These are phyloP conservation scores for Stagonosporopsis vannaccii DNA, from an alignment of 2,329 filamentous ascomycete genomes.

Conservation along the genomic window DNA sequence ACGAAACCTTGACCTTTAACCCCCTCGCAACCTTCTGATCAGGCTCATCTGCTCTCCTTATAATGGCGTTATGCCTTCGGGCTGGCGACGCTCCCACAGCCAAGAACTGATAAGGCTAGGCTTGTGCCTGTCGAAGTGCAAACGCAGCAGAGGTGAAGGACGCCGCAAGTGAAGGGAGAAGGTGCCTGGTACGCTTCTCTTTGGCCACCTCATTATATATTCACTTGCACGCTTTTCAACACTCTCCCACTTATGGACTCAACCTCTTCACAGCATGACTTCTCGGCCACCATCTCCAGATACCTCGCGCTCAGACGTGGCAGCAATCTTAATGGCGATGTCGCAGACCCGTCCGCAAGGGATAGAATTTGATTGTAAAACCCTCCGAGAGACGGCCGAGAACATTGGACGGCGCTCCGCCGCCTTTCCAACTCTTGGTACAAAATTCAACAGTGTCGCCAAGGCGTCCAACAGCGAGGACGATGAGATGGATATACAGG, in stretches of 20 bases:
- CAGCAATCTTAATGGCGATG: not conserved
- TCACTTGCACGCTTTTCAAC: not conserved
- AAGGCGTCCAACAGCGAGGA: constrained; percentile 11
- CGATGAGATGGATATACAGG: not conserved
- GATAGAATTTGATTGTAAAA: not conserved
- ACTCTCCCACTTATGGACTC: not conserved
- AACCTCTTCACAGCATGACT: not conserved
- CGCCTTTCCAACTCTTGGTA: not conserved
- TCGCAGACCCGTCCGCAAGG: not conserved
- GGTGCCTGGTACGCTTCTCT: not conserved
- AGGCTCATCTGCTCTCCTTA: no score
- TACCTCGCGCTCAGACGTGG: not conserved
- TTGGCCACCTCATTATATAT: not conserved
- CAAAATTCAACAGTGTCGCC: not conserved
- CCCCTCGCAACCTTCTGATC: no score
- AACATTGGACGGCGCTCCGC: not conserved
- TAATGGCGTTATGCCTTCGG: no score
- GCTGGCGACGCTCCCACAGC: no score
- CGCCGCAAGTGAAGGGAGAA: not conserved
- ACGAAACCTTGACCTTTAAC: not conserved
- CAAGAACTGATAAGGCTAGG: not conserved
- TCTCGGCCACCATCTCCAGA: not conserved
- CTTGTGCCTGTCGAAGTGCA: not conserved
- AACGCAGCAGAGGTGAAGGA: constrained; percentile 1
- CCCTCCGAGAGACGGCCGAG: not conserved